Conservation (phyloP, 2,329 filamentous ascomycete genomes). For the Sclerotinia sclerotiorum region DNA sequence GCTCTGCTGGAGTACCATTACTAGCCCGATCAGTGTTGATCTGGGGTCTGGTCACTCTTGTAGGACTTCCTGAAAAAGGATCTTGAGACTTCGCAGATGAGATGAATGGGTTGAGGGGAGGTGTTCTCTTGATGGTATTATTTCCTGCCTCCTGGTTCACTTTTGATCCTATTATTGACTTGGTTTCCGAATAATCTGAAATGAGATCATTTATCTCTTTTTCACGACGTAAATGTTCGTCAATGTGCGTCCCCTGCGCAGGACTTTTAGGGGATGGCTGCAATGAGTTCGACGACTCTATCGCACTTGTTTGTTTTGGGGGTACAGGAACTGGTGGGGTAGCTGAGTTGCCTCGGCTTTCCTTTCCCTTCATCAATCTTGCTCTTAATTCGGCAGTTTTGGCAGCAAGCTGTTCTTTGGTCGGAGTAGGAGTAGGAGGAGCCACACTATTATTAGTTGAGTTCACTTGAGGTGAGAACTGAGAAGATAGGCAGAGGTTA, state of each 20-base stretch:
- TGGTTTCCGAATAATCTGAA: conserved; percentile 34
- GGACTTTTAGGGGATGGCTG: conserved; percentile 30
- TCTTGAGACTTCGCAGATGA: conserved; percentile 29
- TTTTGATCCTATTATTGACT: conserved; percentile 27
- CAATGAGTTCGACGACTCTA: conserved; percentile 29
- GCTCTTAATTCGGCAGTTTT: conserved; percentile 40
- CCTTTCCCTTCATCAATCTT: conserved; percentile 34
- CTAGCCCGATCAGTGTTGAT: conserved; percentile 24
- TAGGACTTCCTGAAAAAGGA: conserved; percentile 33
- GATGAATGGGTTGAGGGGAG: conserved; percentile 11
- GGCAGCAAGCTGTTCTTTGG: conserved; percentile 34
- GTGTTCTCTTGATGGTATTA: not conserved
- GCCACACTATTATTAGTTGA: conserved; percentile 24
- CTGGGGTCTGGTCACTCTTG: conserved; percentile 26
- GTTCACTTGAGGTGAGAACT: conserved; percentile 34
- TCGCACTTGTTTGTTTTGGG: conserved; percentile 17
- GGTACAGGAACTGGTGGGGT: conserved; percentile 30
- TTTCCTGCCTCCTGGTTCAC: conserved; percentile 26
- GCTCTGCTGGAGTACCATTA: conserved; percentile 24
- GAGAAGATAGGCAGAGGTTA: conserved; percentile 23
- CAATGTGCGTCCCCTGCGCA: not conserved
- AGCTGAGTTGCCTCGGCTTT: conserved; percentile 31
- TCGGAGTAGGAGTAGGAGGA: conserved; percentile 24
- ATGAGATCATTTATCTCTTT: conserved; percentile 36
- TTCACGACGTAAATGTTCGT: conserved; percentile 30